Percentiles rank a stretch among this genome's conserved stretches.
These are phyloP conservation scores for bread wheat (Triticum aestivum) DNA, from an alignment of 176 grass and related monocot genomes.

Conservation along the genomic window IWGSC_CS_RefSeq_v2.1 NC_057795.1:650132925-650133424, in stretches of 20 bases:
- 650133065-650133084: not conserved
- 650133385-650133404: not conserved
- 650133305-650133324: not conserved
- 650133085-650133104: not conserved
- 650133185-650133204: not conserved
- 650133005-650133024: not conserved
- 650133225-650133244: not conserved
- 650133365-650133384: not conserved
- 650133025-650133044: conserved; percentile 7
- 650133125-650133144: not conserved
- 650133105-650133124: not conserved
- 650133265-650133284: not conserved
- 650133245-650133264: not conserved
- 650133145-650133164: not conserved
- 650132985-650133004: not conserved
- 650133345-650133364: not conserved
- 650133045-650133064: not conserved
- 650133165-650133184: not conserved
- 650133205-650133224: not conserved
- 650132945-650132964: not conserved
- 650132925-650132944: not conserved
- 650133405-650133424: not conserved
- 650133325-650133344: not conserved
- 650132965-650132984: conserved; percentile 11
- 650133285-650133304: not conserved